Conservation (phyloP, 1,139 yeast genomes). For the Debaryomyces psychrophilus region DNA sequence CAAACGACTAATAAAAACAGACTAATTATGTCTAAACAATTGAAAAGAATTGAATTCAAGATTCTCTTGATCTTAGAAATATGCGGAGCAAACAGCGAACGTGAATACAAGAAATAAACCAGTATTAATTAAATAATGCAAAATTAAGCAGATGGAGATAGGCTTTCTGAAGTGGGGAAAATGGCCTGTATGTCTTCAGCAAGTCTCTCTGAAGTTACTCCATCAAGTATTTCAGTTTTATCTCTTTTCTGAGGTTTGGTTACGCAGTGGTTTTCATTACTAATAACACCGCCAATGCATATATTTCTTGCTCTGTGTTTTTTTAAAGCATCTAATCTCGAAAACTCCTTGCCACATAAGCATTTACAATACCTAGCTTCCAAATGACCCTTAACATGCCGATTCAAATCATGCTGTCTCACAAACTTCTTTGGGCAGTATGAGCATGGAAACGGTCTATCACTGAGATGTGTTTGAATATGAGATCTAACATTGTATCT, state of each 20-base stretch:
- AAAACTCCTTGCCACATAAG: conserved; percentile 90
- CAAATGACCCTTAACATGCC: conserved; percentile 88
- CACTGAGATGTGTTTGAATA: conserved; percentile 94
- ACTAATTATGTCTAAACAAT: neutral
- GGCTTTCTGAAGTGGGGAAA: neutral
- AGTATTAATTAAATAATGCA: neutral
- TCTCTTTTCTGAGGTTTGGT: conserved; percentile 32
- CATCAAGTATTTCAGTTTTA: conserved; percentile 23
- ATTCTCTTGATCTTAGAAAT: neutral
- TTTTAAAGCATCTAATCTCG: conserved; percentile 84
- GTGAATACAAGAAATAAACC: neutral
- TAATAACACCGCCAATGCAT: conserved; percentile 67
- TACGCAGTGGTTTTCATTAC: conserved; percentile 25
- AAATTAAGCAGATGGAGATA: neutral
- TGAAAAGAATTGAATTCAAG: conserved; percentile 7
- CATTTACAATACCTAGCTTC: conserved; percentile 73
- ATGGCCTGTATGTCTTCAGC: conserved; percentile 8
- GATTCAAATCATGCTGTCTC: conserved; percentile 87
- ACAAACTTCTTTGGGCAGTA: conserved; percentile 75
- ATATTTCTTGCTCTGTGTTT: conserved; percentile 80
- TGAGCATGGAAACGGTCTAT: conserved; percentile 75
- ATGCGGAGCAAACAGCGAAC: neutral
- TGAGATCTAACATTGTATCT: conserved; percentile 95
- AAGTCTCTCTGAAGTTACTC: conserved; percentile 22
- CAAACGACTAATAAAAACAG: neutral